Base-by-base conservation (phyloP, 331 rosid genomes). In the Pyracantha coccinea region DNA sequence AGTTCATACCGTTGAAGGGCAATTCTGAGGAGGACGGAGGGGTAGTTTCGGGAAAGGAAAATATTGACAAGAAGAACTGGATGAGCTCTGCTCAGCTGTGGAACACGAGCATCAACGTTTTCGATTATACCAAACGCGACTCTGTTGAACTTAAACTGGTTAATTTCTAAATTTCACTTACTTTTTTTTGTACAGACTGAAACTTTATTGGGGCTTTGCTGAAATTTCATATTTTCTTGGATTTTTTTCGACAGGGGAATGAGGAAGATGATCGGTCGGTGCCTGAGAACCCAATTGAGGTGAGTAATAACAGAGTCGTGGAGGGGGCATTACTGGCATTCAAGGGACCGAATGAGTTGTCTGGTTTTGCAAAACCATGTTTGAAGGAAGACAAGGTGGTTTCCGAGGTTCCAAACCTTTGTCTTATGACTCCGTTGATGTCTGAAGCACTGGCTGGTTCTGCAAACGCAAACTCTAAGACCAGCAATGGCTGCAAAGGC, bases 41-140 rank as follows among this genome's bases (percentile, higher is more conserved):
- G 64, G 78, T 62, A 14, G 24, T 44, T 15, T 50, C 38, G 74
- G 83, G 59, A 80, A 73, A 59, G 7, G 85, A 82, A 41, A 66
- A 63, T 25, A 77, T 54, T 55, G 87, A 86, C 64, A 90, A 79
- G 86, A 88, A 81, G 74, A 83, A 71, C 68, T 92, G 96, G 96
- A 78, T 90, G 89, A 90, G 80, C 78, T 88, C 97, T 29, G 87
- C 84, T 74, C 92, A 92, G 72, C 85, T 90, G 1, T 90, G 93
- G 96, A 87, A 65, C 83, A 11, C 86, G 15, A 78, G 79, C 60
- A 58, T 66, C 81, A 81, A 81, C 69, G 13, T 57, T 20, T 58
- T 23, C 9, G 80, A 55, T 65, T 54, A 66, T 41, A 71, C 29
- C 45, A 75, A 79, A 69, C 68, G 41, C 45, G 65, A 66, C 67